Evolutionary conservation across 1,284 basidiomycete genomes (phyloP).

Genomic region (Melampsora larici-populina): DNA sequence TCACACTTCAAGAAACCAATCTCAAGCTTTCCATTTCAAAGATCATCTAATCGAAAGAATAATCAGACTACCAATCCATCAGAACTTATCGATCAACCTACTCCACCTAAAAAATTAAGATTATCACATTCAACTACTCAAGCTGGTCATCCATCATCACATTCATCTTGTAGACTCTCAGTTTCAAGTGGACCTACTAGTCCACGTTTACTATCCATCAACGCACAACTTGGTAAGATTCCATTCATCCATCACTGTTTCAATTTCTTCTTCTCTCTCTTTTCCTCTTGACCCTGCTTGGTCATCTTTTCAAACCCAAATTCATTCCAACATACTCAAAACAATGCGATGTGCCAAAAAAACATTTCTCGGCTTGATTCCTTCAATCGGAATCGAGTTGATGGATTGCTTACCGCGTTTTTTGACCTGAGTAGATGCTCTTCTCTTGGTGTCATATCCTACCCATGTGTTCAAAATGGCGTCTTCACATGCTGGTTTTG

Average conservation of each 20-base stretch:
- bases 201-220: background rate
- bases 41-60: background rate
- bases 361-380: too few relatives aligned
- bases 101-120: slow-evolving; percentile 33
- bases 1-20: background rate
- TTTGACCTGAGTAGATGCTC: too few relatives aligned
- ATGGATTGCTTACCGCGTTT: too few relatives aligned
- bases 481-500: too few relatives aligned
- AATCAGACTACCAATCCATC: background rate
- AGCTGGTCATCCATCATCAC: background rate
- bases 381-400: too few relatives aligned
- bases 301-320: too few relatives aligned
- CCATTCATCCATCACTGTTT: background rate
- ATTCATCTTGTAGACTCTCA: background rate
- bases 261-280: background rate
- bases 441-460: too few relatives aligned
- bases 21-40: background rate
- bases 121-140: background rate
- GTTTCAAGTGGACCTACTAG: background rate
- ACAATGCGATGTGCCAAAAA: too few relatives aligned
- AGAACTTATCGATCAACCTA: slow-evolving; percentile 14
- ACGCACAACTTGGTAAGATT: background rate
- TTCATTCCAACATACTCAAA: too few relatives aligned
- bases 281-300: background rate
- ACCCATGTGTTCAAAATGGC: too few relatives aligned